Conservation (phyloP, 2,329 filamentous ascomycete genomes). For the Diaporthe sp. region DNA sequence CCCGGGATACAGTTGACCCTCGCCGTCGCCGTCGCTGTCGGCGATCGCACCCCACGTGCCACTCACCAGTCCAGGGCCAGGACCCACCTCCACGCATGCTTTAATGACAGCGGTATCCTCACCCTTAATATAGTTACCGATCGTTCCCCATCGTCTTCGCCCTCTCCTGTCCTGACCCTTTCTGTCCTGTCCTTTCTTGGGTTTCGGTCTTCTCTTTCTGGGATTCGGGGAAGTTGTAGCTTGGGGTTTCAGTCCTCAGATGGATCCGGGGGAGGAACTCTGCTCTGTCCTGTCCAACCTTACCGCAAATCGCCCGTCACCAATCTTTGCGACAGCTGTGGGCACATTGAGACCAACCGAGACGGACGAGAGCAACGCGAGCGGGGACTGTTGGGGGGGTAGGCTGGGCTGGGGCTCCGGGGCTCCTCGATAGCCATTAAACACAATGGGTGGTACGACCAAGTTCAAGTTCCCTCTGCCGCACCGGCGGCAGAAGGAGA, state of each 20-base stretch:
- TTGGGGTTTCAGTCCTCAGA: constrained; percentile 34
- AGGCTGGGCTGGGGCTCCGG: background rate
- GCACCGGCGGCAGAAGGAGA: constrained; percentile 60
- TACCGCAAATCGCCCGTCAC: background rate
- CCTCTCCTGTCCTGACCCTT: background rate
- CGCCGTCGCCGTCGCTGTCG: constrained; percentile 19
- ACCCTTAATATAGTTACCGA: constrained; percentile 39
- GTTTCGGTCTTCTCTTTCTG: constrained; percentile 1
- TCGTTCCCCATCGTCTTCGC: constrained; percentile 21
- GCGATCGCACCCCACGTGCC: constrained; percentile 35
- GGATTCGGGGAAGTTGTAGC: constrained; percentile 18
- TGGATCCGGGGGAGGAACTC: constrained; percentile 38
- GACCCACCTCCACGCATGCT: constrained; percentile 42
- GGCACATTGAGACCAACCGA: background rate
- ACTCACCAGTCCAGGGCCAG: constrained; percentile 31
- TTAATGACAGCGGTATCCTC: constrained; percentile 42
- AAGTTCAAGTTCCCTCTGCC: constrained; percentile 65
- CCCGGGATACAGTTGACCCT: background rate
- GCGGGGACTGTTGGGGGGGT: background rate
- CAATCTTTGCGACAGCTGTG: background rate
- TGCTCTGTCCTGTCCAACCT: constrained; percentile 4
- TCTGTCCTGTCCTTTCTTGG: constrained; percentile 5
- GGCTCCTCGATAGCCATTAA: background rate
- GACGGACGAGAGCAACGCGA: constrained; percentile 10
- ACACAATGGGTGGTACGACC: constrained; percentile 45